Base-by-base conservation (phyloP, 2,329 filamentous ascomycete genomes). In the Tothia fuscella region DNA sequence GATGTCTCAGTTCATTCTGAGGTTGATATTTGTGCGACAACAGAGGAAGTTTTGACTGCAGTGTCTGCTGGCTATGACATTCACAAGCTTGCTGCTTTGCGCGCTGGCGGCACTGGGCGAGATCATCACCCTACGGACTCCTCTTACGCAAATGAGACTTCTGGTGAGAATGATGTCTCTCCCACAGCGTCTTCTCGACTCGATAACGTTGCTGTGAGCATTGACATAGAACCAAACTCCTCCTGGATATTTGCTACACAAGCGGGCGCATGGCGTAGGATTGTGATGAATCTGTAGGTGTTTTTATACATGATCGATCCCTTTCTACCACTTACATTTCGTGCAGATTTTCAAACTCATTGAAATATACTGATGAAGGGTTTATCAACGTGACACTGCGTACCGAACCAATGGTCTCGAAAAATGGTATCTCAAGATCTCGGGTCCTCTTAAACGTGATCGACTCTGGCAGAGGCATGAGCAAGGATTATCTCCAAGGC, bases 331-430 rank as follows among this genome's bases (percentile, higher is more conserved):
- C 19, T n/a, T 34, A 3, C n/a, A 17, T n/a, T 64, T 78, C 36
- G 76, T 78, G 72, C 79, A 79, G 43, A 50, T 79, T 1, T 71
- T 78, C 31, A 6, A 80, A 80, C 49, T 67, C 76, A 0, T 62
- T 79, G 50, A 80, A 79, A 51, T 80, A 78, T 44, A 79, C 74
- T 0, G 60, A 64, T 2, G 52, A 57, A 1, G 74, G 74, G 3
- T 68, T 60, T 41, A 65, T 78, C 2, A 61, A 64, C 6, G 57
- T 73, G n/a, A 31, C 40, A 10, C 19, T 42, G 13, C 36, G 28
- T 14, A 17, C 30, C 6, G 32, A 43, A 9, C 25, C 29, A 29
- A 26, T 29, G 2, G 5, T n/a, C 10, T 26, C 19, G n/a, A 29
- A 17, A 17, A 24, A 31, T 13, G 28, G 29, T 7, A 9, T 16